Evolutionary conservation across 2,329 filamentous ascomycete genomes (phyloP).

Genomic region (Gremmenia infestans): DNA sequence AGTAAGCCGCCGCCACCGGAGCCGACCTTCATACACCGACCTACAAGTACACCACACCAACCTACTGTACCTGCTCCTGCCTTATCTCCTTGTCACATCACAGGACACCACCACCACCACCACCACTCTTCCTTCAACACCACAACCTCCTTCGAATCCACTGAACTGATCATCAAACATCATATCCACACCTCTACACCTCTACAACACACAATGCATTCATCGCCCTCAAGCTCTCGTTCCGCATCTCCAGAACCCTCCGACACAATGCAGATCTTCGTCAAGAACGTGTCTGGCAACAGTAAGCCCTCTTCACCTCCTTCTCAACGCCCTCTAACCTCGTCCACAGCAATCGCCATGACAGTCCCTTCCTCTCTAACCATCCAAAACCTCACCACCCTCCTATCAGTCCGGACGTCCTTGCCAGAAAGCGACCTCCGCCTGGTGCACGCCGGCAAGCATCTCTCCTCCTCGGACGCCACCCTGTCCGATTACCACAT

Average conservation of each 20-base stretch:
- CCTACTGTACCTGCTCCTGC: neutral
- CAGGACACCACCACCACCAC: neutral
- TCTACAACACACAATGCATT: slow-evolving; percentile 20
- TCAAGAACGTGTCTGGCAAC: slow-evolving; percentile 53
- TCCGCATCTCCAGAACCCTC: slow-evolving; percentile 38
- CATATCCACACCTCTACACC: neutral
- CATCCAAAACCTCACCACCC: slow-evolving; percentile 49
- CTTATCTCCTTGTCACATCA: neutral
- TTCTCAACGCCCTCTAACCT: slow-evolving; percentile 22
- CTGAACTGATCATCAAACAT: neutral
- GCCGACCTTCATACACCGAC: neutral
- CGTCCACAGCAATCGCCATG: slow-evolving; percentile 47
- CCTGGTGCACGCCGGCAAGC: slow-evolving; percentile 53
- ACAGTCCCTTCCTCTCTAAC: slow-evolving; percentile 49
- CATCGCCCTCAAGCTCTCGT: slow-evolving; percentile 25
- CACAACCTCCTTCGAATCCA: neutral
- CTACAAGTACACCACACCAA: neutral
- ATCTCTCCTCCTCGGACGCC: slow-evolving; percentile 38
- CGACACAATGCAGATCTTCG: slow-evolving; percentile 56
- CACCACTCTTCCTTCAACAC: neutral
- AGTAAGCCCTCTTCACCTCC: slow-evolving; percentile 39
- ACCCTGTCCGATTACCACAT: slow-evolving; percentile 45
- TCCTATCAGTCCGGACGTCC: slow-evolving; percentile 53
- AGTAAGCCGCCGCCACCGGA: neutral
- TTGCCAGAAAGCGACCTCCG: slow-evolving; percentile 46